Evolutionary conservation across 805 yeast species (phyloP), one percentile per base, ranked within the genome.

Genomic region (Lipomyces spencermartinsiae): DNA sequence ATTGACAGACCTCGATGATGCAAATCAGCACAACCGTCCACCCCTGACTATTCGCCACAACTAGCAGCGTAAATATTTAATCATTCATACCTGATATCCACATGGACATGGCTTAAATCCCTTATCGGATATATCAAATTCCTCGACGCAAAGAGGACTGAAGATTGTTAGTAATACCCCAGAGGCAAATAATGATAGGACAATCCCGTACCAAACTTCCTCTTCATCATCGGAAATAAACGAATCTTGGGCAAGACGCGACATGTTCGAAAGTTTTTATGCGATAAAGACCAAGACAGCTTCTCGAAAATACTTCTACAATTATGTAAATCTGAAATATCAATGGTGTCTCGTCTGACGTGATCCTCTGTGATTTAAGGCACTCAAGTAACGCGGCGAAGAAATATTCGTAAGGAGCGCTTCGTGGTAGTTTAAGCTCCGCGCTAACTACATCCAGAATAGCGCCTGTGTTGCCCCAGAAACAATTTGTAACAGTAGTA

Each of bases 41-140:
- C 29, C 1, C 29, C 29, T 25, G 29, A 25, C 29, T 25, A 25
- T 46, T 43, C n/a, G 49, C 46, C 43, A 49, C 43, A 29, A 31
- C 55, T 2, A 46, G 8, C 37, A 25, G 35, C 22, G n/a, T 16
- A 10, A 12, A 29, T 25, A 25, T 2, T 12, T 5, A 54, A 14
- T 5, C 7, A 31, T 35, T 35, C 68, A 5, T 55, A 69, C 72
- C 54, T 69, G 73, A 76, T 95, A 95, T 22, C 99, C 99, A 82
- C 99, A 95, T 0, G 98, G 98, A 83, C 99, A 95, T n/a, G 99
- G 99, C 79, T 90, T 92, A 84, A 95, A 95, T 81, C 93, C 92
- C 76, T 91, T 92, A 80, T 95, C 99, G 19, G 97, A 90, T 59
- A 94, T 88, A 79, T 95, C 99, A 93, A 95, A 89, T 78, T 95